Evolutionary conservation across 2,329 filamentous ascomycete genomes (phyloP), one percentile per base, ranked within the genome.

Genomic region (Juglanconis sp.): DNA sequence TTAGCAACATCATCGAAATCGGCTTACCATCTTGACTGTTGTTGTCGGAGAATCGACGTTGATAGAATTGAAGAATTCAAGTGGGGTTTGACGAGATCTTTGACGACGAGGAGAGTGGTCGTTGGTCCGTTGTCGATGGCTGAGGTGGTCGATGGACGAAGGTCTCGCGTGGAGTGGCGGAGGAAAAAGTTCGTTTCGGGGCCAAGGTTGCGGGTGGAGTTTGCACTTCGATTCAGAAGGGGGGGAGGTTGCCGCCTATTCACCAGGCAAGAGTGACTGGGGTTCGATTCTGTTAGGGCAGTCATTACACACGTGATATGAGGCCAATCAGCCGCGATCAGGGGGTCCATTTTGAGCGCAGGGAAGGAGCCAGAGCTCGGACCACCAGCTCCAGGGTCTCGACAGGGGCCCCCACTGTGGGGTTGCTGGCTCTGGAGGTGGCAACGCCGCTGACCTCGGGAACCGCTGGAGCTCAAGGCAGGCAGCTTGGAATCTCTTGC

Each of bases 1-100:
- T 40, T 8, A 17, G 36, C 55, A 52, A 47, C 47, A 44, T 53
- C 52, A 57, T 63, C 48, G 60, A 63, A 54, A 63, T 60, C 55
- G 42, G 73, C 85, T 86, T 84, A 89, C 86, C 86, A 89, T 89
- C 76, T 87, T 88, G 85, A 81, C 80, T 83, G 77, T 82, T 81
- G 80, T 73, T 74, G 71, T 72, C 66, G 63, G 67, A 68, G 56
- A 65, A 63, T 75, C 71, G 71, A 71, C 67, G 70, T 69, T 71
- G 71, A 70, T 59, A 60, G 60, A 64, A 72, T 76, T 69, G 79
- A 78, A 80, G 81, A 77, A 73, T 69, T 72, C 67, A 72, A 70
- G 71, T 75, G 76, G 31, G 31, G 73, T 70, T 78, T 79, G 77
- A 77, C 76, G 74, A 80, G 81, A 82, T 82, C 79, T 81, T 73